phyloP scores from a whole-genome alignment of 345 rosid genomes.

The Cardamine chenopodiifolia region DNA sequence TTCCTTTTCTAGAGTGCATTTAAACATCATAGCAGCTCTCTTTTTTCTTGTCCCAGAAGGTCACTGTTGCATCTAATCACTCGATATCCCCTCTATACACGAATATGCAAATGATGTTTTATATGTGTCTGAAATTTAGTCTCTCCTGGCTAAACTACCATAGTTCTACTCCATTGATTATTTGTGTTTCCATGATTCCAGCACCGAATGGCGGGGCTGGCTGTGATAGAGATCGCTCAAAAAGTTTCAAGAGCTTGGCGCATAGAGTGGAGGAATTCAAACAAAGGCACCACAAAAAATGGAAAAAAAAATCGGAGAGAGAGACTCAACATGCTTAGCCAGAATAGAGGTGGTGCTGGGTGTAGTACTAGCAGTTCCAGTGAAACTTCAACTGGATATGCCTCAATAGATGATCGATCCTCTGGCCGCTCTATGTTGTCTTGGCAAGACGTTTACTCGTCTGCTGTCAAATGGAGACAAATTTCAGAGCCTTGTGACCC shows the following conservation, averaged over 20 bases:
- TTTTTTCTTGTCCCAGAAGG: conserved; percentile 2
- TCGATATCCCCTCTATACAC: background rate
- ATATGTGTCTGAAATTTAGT: background rate
- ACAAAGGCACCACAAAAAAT: conserved; percentile 55
- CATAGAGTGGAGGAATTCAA: conserved; percentile 71
- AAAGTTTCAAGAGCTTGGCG: conserved; percentile 94
- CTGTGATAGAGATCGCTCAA: conserved; percentile 88
- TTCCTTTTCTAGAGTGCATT: background rate
- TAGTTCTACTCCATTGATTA: background rate
- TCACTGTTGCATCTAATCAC: background rate
- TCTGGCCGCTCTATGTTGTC: conserved; percentile 60
- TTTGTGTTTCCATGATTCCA: conserved; percentile 48
- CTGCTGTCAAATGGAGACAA: conserved; percentile 97
- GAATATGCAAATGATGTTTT: conserved; percentile 9
- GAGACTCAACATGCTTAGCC: conserved; percentile 69
- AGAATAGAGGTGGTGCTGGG: conserved; percentile 94
- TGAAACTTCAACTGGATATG: conserved; percentile 68
- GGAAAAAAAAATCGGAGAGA: conserved; percentile 73
- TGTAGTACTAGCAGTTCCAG: conserved; percentile 84
- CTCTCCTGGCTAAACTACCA: conserved; percentile 2
- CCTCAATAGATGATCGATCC: conserved; percentile 65
- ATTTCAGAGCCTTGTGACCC: conserved; percentile 99
- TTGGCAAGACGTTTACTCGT: conserved; percentile 84
- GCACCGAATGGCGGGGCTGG: conserved; percentile 99
- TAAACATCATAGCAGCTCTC: conserved; percentile 1